Conservation (phyloP, 2,329 filamentous ascomycete species). For the Rutstroemia sp. region DNA sequence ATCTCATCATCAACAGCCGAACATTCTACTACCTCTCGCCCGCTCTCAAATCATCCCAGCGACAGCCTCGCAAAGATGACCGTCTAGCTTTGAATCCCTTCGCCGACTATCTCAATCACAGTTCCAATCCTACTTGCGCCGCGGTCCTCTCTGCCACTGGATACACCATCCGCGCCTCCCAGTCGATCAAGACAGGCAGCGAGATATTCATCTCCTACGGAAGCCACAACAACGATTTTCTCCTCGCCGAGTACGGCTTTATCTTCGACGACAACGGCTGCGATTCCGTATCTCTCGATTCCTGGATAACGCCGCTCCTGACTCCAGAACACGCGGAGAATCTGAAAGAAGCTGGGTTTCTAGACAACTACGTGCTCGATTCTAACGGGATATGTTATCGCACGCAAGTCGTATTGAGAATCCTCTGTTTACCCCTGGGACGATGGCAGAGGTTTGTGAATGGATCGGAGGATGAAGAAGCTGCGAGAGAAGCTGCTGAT, state of each 20-base stretch:
- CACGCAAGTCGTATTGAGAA: constrained; percentile 46
- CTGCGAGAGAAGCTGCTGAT: constrained; percentile 35
- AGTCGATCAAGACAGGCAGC: constrained; percentile 46
- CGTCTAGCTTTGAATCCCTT: constrained; percentile 65
- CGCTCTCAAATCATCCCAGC: constrained; percentile 29
- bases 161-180: constrained; percentile 48
- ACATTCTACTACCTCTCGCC: constrained; percentile 47
- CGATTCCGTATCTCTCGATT: constrained; percentile 27
- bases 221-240: constrained; percentile 62
- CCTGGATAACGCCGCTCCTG: constrained; percentile 22
- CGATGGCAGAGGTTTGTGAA: constrained; percentile 41
- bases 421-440: constrained; percentile 30
- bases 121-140: constrained; percentile 29
- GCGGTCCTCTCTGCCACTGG: constrained; percentile 42
- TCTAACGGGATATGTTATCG: constrained; percentile 44
- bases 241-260: constrained; percentile 56
- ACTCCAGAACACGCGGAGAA: constrained; percentile 28
- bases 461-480: constrained; percentile 39
- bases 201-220: constrained; percentile 68
- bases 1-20: constrained; percentile 55
- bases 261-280: constrained; percentile 26
- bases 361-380: constrained; percentile 46
- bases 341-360: constrained; percentile 41
- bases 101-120: constrained; percentile 63
- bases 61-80: constrained; percentile 41